Evolutionary conservation across 805 yeast species (phyloP).

Genomic region (Zygosaccharomyces bailii): DNA sequence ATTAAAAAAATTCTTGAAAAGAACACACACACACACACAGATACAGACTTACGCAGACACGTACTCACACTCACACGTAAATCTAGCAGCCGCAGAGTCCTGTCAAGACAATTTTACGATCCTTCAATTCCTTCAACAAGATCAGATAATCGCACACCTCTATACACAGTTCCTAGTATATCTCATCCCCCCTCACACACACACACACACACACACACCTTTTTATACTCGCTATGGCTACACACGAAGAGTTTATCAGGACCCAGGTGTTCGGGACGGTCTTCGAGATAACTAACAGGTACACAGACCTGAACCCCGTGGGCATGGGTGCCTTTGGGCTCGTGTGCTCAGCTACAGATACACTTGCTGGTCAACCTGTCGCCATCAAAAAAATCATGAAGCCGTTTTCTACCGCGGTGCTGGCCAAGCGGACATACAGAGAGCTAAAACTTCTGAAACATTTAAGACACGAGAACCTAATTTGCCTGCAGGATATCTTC

Average conservation of each 20-base stretch:
- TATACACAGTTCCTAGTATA: no score
- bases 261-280: conserved; percentile 95
- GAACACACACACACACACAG: no score
- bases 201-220: no score
- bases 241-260: conserved; percentile 48
- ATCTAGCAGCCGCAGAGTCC: no score
- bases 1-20: no score
- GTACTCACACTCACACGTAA: no score
- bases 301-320: conserved; percentile 90
- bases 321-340: conserved; percentile 99
- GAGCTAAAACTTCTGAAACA: conserved; percentile 92
- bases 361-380: conserved; percentile 83
- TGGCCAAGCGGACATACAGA: conserved; percentile 95
- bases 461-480: conserved; percentile 89
- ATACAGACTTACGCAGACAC: no score
- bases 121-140: no score
- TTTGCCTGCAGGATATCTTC: conserved; percentile 89
- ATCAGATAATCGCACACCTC: no score
- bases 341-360: conserved; percentile 94
- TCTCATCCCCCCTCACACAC: no score
- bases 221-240: conserved; percentile 24
- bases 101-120: no score
- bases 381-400: conserved; percentile 98
- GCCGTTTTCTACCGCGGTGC: conserved; percentile 90
- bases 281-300: conserved; percentile 86